phyloP scores from a whole-genome alignment of 768 basidiomycete species.

The Leccinum sublutescens region DNA sequence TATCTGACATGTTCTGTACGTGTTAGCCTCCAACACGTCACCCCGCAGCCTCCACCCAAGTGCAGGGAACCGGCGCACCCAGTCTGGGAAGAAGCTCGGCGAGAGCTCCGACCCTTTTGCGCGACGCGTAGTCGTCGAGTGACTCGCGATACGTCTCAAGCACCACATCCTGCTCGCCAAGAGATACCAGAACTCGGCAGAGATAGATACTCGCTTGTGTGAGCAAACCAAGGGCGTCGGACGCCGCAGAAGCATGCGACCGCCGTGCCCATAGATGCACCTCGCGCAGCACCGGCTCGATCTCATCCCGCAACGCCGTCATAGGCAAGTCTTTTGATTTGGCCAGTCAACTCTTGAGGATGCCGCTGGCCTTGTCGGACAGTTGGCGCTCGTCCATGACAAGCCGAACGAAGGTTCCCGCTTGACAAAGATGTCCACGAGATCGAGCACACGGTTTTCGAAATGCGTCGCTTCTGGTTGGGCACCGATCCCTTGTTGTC shows the following conservation, averaged over 20 bases:
- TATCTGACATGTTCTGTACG: conserved; percentile 72
- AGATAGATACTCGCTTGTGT: conserved; percentile 72
- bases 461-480: conserved; percentile 93
- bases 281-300: conserved; percentile 50
- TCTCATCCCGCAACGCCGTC: conserved; percentile 25
- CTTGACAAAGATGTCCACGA: conserved; percentile 83
- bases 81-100: conserved; percentile 73
- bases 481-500: conserved; percentile 51
- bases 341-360: conserved; percentile 69
- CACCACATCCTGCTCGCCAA: conserved; percentile 40
- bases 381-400: conserved; percentile 84
- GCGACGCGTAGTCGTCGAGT: conserved; percentile 69
- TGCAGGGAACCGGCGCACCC: conserved; percentile 61
- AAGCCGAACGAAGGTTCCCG: conserved; percentile 66
- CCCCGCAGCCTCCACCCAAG: conserved; percentile 65
- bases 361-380: conserved; percentile 79
- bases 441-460: conserved; percentile 92
- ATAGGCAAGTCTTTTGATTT: conserved; percentile 70
- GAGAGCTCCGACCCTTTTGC: conserved; percentile 78
- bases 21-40: conserved; percentile 64
- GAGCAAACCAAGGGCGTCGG: conserved; percentile 60
- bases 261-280: conserved; percentile 75
- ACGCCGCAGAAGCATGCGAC: conserved; percentile 54
- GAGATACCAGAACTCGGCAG: conserved; percentile 46
- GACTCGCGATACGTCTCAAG: conserved; percentile 61